A percentile compares a stretch with the other conserved stretches of the same genome.
Conservation (phyloP, 108 stramenopile species). For the Cyclotella kingstonii region DNA sequence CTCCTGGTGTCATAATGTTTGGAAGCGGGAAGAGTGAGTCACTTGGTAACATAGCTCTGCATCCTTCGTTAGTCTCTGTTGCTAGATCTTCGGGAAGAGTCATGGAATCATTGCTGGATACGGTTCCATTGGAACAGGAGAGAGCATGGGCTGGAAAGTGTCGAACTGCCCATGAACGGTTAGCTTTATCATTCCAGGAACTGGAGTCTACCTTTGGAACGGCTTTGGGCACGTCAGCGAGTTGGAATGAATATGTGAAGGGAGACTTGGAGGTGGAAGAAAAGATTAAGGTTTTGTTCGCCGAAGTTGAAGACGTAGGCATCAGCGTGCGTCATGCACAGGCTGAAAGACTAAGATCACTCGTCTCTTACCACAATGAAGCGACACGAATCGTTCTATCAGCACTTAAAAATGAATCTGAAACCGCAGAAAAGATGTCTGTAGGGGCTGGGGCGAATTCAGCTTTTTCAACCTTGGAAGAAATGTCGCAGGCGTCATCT, state of each 20-base stretch:
- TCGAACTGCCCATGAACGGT: constrained; percentile 63
- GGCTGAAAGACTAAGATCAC: constrained; percentile 50
- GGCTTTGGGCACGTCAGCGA: constrained; percentile 53
- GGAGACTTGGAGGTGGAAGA: constrained; percentile 66
- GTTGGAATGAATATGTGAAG: constrained; percentile 59
- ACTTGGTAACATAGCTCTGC: constrained; percentile 54
- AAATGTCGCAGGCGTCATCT: constrained; percentile 63
- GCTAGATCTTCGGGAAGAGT: constrained; percentile 75
- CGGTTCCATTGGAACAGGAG: constrained; percentile 84
- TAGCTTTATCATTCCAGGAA: constrained; percentile 56
- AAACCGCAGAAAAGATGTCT: background rate
- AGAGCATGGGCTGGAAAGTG: constrained; percentile 75
- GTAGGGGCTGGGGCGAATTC: constrained; percentile 45
- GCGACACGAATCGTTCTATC: constrained; percentile 65
- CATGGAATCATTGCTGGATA: constrained; percentile 78
- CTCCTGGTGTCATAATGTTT: constrained; percentile 21
- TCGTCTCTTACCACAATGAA: constrained; percentile 65
- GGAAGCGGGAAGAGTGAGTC: constrained; percentile 22
- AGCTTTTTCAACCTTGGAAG: constrained; percentile 67
- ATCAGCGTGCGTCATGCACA: constrained; percentile 58
- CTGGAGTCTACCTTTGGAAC: constrained; percentile 57
- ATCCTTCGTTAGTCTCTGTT: constrained; percentile 64
- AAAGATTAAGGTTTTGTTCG: constrained; percentile 50
- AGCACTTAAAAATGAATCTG: constrained; percentile 43
- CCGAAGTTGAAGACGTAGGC: constrained; percentile 56